These are phyloP conservation scores for Trypanosoma caninum DNA, from an alignment of 208 protist species.

Conservation along the genomic window DNA sequence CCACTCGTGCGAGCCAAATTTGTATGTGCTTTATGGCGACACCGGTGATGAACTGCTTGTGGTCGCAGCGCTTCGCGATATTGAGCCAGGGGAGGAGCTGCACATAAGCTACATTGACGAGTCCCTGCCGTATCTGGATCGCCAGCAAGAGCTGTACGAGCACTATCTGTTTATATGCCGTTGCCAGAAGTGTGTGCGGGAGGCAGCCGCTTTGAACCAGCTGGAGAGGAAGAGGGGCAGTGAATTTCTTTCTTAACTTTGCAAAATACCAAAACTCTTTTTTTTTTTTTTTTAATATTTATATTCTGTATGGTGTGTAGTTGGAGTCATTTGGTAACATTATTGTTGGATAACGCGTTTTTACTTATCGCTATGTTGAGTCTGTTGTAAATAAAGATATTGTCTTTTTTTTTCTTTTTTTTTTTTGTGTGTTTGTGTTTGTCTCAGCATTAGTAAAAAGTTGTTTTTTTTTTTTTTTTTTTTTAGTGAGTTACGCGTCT, in stretches of 20 bases:
- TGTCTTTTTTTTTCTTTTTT: slow-evolving; percentile 1
- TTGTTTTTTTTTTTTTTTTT: slow-evolving; percentile 9
- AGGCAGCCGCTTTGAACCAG: slow-evolving; percentile 2
- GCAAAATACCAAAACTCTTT: not conserved
- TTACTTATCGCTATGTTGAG: no score
- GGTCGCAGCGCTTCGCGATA: slow-evolving; percentile 57
- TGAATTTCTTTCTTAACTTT: not conserved
- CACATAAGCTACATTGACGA: slow-evolving; percentile 79
- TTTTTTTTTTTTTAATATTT: slow-evolving; percentile 13
- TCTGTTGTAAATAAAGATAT: no score
- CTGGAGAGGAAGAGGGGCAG: no score
- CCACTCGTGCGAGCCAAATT: slow-evolving; percentile 75
- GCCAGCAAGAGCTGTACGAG: slow-evolving; percentile 64
- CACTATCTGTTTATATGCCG: slow-evolving; percentile 76
- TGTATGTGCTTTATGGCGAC: slow-evolving; percentile 49
- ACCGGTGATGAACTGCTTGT: slow-evolving; percentile 59
- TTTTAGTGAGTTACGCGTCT: slow-evolving; percentile 3
- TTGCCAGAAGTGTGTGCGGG: slow-evolving; percentile 33
- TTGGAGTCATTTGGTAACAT: slow-evolving; percentile 1
- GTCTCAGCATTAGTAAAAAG: not conserved
- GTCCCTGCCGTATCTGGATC: slow-evolving; percentile 24
- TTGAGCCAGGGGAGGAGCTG: slow-evolving; percentile 55
- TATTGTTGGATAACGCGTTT: no score
- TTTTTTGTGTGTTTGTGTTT: not conserved
- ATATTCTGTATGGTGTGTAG: no score